Conservation (phyloP, 1,284 basidiomycete genomes). For the Trichosporon coremiiforme region DNA sequence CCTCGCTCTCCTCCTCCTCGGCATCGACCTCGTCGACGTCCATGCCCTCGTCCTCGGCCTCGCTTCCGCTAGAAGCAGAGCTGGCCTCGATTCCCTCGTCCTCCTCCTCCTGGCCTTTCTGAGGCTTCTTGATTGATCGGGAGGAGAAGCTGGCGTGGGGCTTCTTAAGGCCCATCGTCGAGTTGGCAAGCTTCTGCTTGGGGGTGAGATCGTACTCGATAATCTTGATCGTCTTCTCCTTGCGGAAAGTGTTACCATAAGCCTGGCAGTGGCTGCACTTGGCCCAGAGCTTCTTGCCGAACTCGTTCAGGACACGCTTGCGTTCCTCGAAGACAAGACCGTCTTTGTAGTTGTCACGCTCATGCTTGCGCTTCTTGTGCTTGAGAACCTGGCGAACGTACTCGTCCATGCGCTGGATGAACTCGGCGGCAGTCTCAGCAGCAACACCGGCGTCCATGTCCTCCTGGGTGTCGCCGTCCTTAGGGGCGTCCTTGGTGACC, state of each 20-base stretch:
- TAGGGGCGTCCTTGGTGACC: slow-evolving; percentile 49
- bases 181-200: slow-evolving; percentile 74
- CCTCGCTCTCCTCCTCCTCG: slow-evolving; percentile 61
- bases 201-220: slow-evolving; percentile 84
- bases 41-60: slow-evolving; percentile 58
- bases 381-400: slow-evolving; percentile 71
- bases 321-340: slow-evolving; percentile 82
- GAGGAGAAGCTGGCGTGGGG: slow-evolving; percentile 49
- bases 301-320: slow-evolving; percentile 79
- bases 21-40: slow-evolving; percentile 59
- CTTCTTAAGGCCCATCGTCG: slow-evolving; percentile 58
- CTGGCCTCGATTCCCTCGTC: slow-evolving; percentile 52
- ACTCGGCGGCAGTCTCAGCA: slow-evolving; percentile 64
- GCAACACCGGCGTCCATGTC: slow-evolving; percentile 52
- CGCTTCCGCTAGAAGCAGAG: slow-evolving; percentile 58
- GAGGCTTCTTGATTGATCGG: slow-evolving; percentile 51
- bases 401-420: slow-evolving; percentile 69
- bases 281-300: slow-evolving; percentile 68
- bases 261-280: slow-evolving; percentile 76
- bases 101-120: slow-evolving; percentile 53
- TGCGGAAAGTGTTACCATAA: slow-evolving; percentile 74
- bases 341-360: slow-evolving; percentile 85
- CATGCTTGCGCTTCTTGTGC: slow-evolving; percentile 62
- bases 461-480: slow-evolving; percentile 56
- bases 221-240: slow-evolving; percentile 91